A percentile compares a stretch with the other conserved stretches of the same genome.
These are phyloP conservation scores for Coffea canephora DNA, from an alignment of 257 asterid genomes.

Conservation along the genomic window DNA sequence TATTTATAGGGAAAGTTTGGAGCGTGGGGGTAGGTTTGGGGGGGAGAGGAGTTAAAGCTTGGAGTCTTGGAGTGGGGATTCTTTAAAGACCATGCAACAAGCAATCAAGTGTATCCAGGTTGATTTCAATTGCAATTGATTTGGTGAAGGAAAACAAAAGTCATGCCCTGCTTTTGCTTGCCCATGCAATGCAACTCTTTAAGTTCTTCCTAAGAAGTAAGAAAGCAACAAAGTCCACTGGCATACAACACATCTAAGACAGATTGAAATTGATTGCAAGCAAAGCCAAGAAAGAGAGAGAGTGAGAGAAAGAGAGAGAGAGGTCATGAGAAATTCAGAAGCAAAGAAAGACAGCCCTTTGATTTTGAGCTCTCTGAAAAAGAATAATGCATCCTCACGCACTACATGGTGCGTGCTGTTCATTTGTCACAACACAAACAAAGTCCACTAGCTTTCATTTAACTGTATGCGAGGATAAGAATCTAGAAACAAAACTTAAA, in stretches of 20 bases:
- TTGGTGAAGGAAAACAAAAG: conserved; percentile 3
- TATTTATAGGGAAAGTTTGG: conserved; percentile 17
- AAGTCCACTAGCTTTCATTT: not conserved
- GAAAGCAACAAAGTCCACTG: not conserved
- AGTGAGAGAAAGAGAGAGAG: too few species aligned
- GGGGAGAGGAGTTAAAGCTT: conserved; percentile 15
- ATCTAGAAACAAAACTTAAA: too few species aligned
- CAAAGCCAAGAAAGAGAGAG: not conserved
- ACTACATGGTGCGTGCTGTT: not conserved
- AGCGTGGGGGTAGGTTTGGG: not conserved
- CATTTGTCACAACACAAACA: not conserved
- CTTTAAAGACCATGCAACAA: conserved; percentile 30
- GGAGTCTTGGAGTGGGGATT: conserved; percentile 38
- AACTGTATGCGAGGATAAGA: not conserved
- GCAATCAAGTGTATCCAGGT: conserved; percentile 18
- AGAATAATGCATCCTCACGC: conserved; percentile 1
- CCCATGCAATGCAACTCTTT: conserved; percentile 14
- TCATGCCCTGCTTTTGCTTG: conserved; percentile 13
- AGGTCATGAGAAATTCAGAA: not conserved
- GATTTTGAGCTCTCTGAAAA: conserved; percentile 2
- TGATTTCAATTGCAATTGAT: conserved; percentile 7
- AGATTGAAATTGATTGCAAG: conserved; percentile 22
- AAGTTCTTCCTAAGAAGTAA: conserved; percentile 7
- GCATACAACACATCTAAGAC: not conserved
- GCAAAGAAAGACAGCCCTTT: not conserved